A percentile compares a stretch with the other conserved stretches of the same genome.
Conservation (phyloP, 805 yeast species). For the Starmerella bombi region DNA sequence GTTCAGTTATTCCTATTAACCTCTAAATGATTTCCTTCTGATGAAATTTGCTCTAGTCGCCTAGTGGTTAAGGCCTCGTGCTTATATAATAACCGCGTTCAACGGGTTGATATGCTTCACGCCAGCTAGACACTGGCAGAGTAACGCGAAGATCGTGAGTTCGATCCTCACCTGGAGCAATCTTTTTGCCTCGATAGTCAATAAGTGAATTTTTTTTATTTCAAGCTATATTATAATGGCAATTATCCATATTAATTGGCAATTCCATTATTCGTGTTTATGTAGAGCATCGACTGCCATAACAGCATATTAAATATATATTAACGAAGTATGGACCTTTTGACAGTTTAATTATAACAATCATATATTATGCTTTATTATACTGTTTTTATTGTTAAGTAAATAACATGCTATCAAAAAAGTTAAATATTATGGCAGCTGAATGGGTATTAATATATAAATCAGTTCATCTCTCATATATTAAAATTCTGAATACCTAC, state of each 20-base stretch:
- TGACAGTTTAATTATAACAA: no score
- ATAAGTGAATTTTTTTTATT: neutral
- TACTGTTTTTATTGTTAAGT: neutral
- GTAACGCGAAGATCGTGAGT: conserved; percentile 51
- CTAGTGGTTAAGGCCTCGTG: conserved; percentile 46
- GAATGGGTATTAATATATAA: neutral
- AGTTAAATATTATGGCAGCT: no score
- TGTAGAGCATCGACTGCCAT: no score
- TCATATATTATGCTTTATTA: neutral
- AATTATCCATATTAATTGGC: no score
- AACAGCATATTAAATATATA: no score
- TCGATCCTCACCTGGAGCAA: conserved; percentile 38
- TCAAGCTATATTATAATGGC: no score
- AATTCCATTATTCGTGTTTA: no score
- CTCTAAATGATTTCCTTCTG: neutral
- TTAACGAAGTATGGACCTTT: no score
- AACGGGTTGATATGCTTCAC: conserved; percentile 38
- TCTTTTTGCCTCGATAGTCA: conserved; percentile 21
- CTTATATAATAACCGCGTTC: conserved; percentile 43
- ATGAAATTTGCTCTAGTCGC: conserved; percentile 20
- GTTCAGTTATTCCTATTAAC: no score
- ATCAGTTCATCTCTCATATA: neutral
- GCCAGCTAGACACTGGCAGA: conserved; percentile 29
- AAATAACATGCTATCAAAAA: no score
- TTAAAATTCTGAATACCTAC: conserved; percentile 11